Base-by-base conservation (phyloP, 2,329 filamentous ascomycete species). In the Colletotrichum musae region DNA sequence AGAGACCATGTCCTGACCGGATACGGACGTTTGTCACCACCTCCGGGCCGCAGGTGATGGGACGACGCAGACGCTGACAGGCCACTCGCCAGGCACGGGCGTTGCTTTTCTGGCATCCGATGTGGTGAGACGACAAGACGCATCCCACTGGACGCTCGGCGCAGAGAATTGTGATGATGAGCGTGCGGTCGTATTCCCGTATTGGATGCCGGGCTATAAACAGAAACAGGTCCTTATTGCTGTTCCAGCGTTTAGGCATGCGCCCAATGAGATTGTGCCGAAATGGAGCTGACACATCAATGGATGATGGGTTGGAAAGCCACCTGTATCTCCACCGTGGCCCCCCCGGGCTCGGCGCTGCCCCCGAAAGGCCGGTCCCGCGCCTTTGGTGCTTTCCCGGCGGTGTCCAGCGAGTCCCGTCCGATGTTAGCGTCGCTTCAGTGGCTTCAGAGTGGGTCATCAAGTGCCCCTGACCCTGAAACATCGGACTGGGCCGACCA, bases 401-500 rank as follows among this genome's bases (percentile, higher is more conserved):
- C 15, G 58, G 48, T 18, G 18, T 41, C 24, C 56, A 41, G 50
- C 48, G 50, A 50, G 6, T 45, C 41, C 50, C 66, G 66, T 69
- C 54, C 61, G 61, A 69, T 60, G 61, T 65, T 69, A 51, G 61
- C 57, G 61, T 26, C 45, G 28, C 36, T 45, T 45, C 50, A 45
- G 50, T 53, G 48, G 48, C 59, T 53, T 53, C 39, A 45, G n/a
- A 12, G 41, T 63, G 60, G 60, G 39, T 12, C 50, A 41, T 10
- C 60, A 57, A 57, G 41, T 56, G 66, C 66, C 66, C 66, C 66
- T 69, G 66, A 59, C 61, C 66, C 66, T 69, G 66, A 69, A 69
- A 69, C 66, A 69, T 69, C 66, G 66, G 66, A 69, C 66, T 69
- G 66, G 56, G 51, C 61, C 56, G 61, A 65, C 61, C 57, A 58